Conservation (phyloP, 352 stramenopile species). For the Pythium plurisporium region DNA sequence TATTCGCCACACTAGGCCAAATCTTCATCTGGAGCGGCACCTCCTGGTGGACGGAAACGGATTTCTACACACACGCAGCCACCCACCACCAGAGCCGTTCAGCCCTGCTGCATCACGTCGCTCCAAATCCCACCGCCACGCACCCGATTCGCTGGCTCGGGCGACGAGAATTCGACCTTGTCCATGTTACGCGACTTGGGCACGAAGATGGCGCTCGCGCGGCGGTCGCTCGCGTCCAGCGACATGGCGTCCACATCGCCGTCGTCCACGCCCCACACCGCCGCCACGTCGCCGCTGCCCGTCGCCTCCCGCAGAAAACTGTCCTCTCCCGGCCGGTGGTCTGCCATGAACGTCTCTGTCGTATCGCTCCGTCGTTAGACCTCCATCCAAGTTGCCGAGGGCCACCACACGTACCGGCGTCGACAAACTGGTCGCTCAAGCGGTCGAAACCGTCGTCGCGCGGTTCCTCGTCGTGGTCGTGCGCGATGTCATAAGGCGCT, state of each 20-base stretch:
- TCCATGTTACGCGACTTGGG: conserved; percentile 69
- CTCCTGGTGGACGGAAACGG: not conserved
- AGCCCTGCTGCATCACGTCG: too few species aligned
- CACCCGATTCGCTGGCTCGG: conserved; percentile 8
- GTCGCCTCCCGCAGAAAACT: conserved; percentile 24
- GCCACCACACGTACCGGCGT: conserved; percentile 50
- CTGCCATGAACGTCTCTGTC: conserved; percentile 21
- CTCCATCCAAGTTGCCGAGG: not conserved
- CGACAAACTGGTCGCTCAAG: conserved; percentile 58
- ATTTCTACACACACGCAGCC: conserved; percentile 11
- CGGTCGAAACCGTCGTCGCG: not conserved
- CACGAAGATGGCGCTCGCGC: conserved; percentile 70
- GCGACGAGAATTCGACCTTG: conserved; percentile 61
- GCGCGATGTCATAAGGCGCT: not conserved
- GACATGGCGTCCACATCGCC: conserved; percentile 21
- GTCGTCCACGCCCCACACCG: conserved; percentile 30
- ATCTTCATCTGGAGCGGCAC: not conserved
- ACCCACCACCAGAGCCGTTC: too few species aligned
- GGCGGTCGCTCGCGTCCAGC: conserved; percentile 11
- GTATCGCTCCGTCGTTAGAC: not conserved
- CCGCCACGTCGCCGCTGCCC: conserved; percentile 5
- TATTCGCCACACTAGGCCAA: too few species aligned
- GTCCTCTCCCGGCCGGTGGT: conserved; percentile 15
- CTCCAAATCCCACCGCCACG: not conserved
- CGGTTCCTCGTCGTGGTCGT: not conserved